Percentiles rank a stretch among this genome's conserved stretches.
phyloP scores from a whole-genome alignment of 345 rosid genomes.

The Melaleuca alternifolia region DNA sequence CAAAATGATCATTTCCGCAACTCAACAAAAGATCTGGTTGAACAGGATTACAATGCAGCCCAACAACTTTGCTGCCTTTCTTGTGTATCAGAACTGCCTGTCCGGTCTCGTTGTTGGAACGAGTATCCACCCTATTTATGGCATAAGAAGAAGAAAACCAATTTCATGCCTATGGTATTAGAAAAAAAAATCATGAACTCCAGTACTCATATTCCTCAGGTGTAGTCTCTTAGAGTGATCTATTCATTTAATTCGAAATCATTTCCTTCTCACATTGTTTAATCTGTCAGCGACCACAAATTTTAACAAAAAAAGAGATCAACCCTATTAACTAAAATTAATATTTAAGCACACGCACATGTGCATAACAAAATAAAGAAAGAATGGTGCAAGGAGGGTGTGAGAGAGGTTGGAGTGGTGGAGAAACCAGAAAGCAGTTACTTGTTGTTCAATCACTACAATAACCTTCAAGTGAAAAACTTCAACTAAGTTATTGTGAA shows the following conservation, averaged over 20 bases:
- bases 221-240: background rate
- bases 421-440: background rate
- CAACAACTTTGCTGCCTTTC: constrained; percentile 87
- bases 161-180: background rate
- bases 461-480: background rate
- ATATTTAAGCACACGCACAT: background rate
- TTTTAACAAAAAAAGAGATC: background rate
- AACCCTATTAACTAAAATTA: background rate
- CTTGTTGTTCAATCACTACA: background rate
- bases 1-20: constrained; percentile 96
- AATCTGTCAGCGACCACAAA: background rate
- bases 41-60: constrained; percentile 91
- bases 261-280: background rate
- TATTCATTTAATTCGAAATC: background rate
- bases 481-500: background rate
- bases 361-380: background rate
- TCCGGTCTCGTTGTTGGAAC: constrained; percentile 44
- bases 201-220: background rate
- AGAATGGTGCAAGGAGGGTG: background rate
- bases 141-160: constrained; percentile 3
- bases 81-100: constrained; percentile 73
- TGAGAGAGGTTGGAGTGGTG: background rate
- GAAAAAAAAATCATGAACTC: background rate
- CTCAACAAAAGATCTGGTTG: constrained; percentile 86
- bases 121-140: constrained; percentile 61